These are phyloP conservation scores for Penicillium pulvis DNA, from an alignment of 495 filamentous ascomycete genomes.

Conservation along the genomic window DNA sequence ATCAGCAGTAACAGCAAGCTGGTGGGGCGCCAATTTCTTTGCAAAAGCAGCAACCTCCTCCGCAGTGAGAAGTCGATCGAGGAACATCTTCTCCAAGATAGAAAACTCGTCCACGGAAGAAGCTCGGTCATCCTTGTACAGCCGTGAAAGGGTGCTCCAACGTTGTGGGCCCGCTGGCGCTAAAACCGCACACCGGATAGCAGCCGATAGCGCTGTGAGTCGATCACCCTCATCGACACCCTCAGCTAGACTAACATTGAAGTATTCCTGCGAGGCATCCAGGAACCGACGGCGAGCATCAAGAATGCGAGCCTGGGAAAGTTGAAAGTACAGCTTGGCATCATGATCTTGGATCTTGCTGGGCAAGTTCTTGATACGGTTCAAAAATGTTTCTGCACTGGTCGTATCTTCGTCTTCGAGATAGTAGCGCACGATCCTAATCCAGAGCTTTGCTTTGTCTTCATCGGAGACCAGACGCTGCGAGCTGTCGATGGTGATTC, in stretches of 20 bases:
- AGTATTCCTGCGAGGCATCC: conserved; percentile 86
- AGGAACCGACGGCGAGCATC: conserved; percentile 89
- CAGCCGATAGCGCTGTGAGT: conserved; percentile 77
- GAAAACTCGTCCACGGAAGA: conserved; percentile 73
- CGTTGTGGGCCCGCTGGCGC: conserved; percentile 88
- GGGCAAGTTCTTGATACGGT: conserved; percentile 89
- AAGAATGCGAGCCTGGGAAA: conserved; percentile 88
- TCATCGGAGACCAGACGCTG: conserved; percentile 79
- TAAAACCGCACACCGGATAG: conserved; percentile 93
- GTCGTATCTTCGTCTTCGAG: conserved; percentile 93
- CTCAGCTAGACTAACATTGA: conserved; percentile 73
- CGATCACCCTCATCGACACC: conserved; percentile 83
- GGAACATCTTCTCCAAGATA: conserved; percentile 97
- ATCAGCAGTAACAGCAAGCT: conserved; percentile 84
- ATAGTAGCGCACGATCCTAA: conserved; percentile 92
- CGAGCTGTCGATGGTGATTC: conserved; percentile 83
- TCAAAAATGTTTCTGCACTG: conserved; percentile 80
- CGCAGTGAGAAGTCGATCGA: conserved; percentile 79
- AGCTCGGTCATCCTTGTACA: conserved; percentile 94
- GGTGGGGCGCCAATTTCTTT: conserved; percentile 76
- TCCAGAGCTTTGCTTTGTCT: conserved; percentile 80
- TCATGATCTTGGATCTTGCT: conserved; percentile 73
- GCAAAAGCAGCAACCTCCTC: conserved; percentile 86
- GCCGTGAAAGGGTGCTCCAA: conserved; percentile 71
- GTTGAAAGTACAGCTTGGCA: conserved; percentile 78